These are phyloP conservation scores for Dichomitus squalens DNA, from an alignment of 1,284 basidiomycete genomes.

Conservation along the genomic window DNA sequence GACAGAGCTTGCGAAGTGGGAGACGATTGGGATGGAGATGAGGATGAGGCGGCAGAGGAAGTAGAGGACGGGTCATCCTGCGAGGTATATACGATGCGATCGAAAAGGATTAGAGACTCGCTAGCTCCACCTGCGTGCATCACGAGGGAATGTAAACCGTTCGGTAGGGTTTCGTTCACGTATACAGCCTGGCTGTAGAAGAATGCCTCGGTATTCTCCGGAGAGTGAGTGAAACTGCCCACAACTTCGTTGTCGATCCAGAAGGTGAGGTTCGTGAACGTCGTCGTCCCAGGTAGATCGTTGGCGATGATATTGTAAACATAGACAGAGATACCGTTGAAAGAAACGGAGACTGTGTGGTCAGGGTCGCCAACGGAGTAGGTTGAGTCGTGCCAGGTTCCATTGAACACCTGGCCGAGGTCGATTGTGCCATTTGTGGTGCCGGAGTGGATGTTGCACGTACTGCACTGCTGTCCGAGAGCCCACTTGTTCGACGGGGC, in stretches of 20 bases:
- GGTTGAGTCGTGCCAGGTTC: conserved; percentile 20
- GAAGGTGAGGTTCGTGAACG: conserved; percentile 10
- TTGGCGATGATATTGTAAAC: conserved; percentile 15
- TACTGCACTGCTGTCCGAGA: conserved; percentile 5
- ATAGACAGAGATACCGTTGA: conserved; percentile 16
- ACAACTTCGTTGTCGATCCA: conserved; percentile 5
- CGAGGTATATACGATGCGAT: conserved; percentile 14
- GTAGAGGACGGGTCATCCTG: conserved; percentile 1
- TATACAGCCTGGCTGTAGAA: conserved; percentile 35
- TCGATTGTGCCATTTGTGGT: not conserved
- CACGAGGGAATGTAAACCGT: conserved; percentile 2
- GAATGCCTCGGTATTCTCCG: not conserved
- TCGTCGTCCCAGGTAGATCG: not conserved
- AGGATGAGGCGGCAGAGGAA: not conserved
- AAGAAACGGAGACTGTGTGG: not conserved
- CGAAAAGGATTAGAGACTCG: conserved; percentile 14
- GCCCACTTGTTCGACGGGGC: conserved; percentile 6
- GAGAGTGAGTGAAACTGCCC: not conserved
- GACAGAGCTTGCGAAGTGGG: not conserved
- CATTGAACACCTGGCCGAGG: not conserved
- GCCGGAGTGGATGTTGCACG: conserved; percentile 5
- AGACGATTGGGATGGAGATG: too few relatives aligned
- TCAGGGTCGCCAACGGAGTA: not conserved
- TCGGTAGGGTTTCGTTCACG: conserved; percentile 11
- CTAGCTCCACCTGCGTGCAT: conserved; percentile 5